Evolutionary conservation across 139 green algal genomes (phyloP), one percentile per base, ranked within the genome.

Genomic region (Prasinococcaceae sp.): DNA sequence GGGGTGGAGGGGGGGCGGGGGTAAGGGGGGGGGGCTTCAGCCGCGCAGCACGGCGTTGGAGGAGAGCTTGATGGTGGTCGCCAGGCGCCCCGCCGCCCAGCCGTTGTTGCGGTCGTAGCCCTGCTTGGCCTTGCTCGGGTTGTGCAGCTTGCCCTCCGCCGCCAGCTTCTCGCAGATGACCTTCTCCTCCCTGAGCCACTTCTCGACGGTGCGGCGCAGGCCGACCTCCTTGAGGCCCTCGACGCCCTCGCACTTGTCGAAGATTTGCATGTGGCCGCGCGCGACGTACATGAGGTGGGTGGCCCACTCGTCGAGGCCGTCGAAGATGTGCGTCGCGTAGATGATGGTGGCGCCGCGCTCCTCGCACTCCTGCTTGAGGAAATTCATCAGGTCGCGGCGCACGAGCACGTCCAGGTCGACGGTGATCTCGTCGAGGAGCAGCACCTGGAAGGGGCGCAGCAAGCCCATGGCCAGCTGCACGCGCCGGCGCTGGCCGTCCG

Each of bases 241-340:
- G 33, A 55, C 45, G 8, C 19, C 30, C n/a, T 54, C 32, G 14
- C 44, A 12, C 20, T n/a, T 6, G 14, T 63, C 30, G 37, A 46
- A 58, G 23, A 47, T 43, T 23, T 53, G 30, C 47, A 65, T 38
- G 38, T 58, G 10, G 16, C 47, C 37, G 3, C 45, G 17, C 19
- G 55, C 35, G 46, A 63, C 44, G 45, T 50, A 63, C 49, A 68
- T 57, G 17, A 76, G 57, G 49, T 71, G 62, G 19, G 27, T 66
- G 25, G 57, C 27, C 55, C 64, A 76, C 2, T 20, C 16, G 19
- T 76, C 62, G 5, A 76, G 65, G 20, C 90, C 90, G 58, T 98
- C 90, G 62, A 98, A 98, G 37, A 98, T 98, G 75, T 98, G 90
- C 6, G 90, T 98, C 22, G 86, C 84, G 51, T 98, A 96, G 6